phyloP scores from a whole-genome alignment of 768 basidiomycete genomes.

The Mycena sanguinolenta region DNA sequence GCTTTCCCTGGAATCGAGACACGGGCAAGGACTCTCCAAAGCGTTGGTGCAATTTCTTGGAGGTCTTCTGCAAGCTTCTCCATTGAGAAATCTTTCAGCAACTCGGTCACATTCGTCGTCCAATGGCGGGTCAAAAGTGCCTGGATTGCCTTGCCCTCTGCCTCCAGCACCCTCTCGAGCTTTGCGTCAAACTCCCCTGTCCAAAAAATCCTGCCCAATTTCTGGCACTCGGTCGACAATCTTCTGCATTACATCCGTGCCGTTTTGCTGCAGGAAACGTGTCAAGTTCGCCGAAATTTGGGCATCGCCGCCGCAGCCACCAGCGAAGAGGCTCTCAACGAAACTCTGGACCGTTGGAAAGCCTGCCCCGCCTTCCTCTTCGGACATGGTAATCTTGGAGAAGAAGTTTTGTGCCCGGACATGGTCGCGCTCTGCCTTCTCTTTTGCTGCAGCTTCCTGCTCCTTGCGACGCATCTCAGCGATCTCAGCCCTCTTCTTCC shows the following conservation, averaged over 20 bases:
- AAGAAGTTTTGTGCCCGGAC: background rate
- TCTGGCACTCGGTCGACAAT: slow-evolving; percentile 17
- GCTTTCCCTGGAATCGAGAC: background rate
- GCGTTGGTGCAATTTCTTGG: background rate
- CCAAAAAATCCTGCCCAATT: slow-evolving; percentile 11
- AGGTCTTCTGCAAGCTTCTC: slow-evolving; percentile 13
- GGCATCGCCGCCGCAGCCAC: no score
- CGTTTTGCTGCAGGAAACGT: no score
- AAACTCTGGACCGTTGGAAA: background rate
- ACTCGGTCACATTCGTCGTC: no score
- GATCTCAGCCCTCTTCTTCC: no score
- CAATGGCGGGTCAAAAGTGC: no score
- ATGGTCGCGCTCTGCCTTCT: no score
- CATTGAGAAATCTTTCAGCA: slow-evolving; percentile 24
- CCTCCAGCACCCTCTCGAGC: slow-evolving; percentile 8
- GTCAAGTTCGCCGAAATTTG: no score
- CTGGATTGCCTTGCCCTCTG: no score
- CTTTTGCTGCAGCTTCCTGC: no score
- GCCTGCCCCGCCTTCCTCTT: no score
- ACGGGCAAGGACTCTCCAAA: slow-evolving; percentile 3
- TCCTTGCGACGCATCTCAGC: no score
- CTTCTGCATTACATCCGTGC: no score
- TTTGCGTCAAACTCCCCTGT: background rate
- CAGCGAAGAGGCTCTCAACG: background rate
- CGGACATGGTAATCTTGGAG: background rate